Conservation (phyloP, 2,329 filamentous ascomycete species). For the Talaromyces atroroseus region DNA sequence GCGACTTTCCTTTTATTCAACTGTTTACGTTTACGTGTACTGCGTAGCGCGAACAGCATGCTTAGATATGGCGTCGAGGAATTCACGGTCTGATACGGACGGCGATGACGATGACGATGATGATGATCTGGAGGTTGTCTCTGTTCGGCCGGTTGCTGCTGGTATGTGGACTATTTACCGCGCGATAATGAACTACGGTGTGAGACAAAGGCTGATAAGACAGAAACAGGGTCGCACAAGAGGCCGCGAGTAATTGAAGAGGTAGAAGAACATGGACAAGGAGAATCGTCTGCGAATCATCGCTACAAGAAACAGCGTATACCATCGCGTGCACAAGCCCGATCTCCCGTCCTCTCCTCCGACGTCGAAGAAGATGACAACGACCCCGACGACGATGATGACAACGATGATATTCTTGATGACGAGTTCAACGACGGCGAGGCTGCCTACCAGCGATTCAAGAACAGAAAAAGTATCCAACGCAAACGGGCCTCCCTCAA, state of each 20-base stretch:
- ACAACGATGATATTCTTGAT: constrained; percentile 25
- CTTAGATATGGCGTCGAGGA: constrained; percentile 18
- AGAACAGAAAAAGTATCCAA: constrained; percentile 52
- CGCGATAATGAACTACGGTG: not conserved
- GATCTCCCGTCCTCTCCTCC: constrained; percentile 1
- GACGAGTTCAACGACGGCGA: constrained; percentile 36
- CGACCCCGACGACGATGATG: constrained; percentile 13
- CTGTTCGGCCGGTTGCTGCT: constrained; percentile 11
- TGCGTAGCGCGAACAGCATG: no score
- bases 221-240: constrained; percentile 6
- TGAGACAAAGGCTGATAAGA: not conserved
- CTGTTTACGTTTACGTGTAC: not conserved
- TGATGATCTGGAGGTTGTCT: constrained; percentile 42
- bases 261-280: no score
- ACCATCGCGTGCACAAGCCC: not conserved
- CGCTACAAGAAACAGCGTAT: constrained; percentile 3
- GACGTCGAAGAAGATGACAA: not conserved
- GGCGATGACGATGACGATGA: constrained; percentile 30
- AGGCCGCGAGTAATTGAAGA: constrained; percentile 2
- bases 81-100: constrained; percentile 23
- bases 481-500: constrained; percentile 48
- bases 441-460: constrained; percentile 57
- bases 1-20: not conserved
- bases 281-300: not conserved
- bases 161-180: not conserved